A percentile compares a stretch with the other conserved stretches of the same genome.
These are phyloP conservation scores for Naganishia liquefaciens DNA, from an alignment of 1,284 basidiomycete species.

Conservation along the genomic window DNA sequence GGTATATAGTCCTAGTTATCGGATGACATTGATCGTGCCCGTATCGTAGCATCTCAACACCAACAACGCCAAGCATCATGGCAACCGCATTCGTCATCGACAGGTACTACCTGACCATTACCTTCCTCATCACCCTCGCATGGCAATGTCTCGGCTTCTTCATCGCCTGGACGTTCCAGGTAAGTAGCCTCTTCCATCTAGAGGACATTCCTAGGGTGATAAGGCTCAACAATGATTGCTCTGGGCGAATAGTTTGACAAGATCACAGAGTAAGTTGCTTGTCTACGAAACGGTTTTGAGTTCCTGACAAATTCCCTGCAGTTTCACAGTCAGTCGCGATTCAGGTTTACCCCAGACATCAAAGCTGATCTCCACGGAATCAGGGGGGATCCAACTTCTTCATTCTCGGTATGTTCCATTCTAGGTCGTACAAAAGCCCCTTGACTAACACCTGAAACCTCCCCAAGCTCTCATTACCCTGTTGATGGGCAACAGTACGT, in stretches of 20 bases:
- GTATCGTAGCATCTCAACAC: too few relatives aligned
- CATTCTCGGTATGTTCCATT: conserved; percentile 56
- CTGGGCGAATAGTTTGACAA: conserved; percentile 62
- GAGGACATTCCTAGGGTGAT: neutral
- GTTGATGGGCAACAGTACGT: conserved; percentile 45
- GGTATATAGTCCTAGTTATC: too few relatives aligned
- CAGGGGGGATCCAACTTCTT: conserved; percentile 67
- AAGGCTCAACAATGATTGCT: neutral
- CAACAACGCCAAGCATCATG: conserved; percentile 1
- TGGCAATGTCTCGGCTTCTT: conserved; percentile 69
- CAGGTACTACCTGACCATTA: conserved; percentile 66
- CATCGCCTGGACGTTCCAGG: conserved; percentile 66
- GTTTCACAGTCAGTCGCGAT: conserved; percentile 36
- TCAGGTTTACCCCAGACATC: too few relatives aligned
- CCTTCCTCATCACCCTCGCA: conserved; percentile 65
- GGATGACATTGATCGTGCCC: too few relatives aligned
- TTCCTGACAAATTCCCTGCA: conserved; percentile 35
- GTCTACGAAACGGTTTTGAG: conserved; percentile 60
- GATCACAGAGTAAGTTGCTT: conserved; percentile 59
- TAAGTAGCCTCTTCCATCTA: conserved; percentile 33
- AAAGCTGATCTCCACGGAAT: conserved; percentile 4
- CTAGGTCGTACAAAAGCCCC: neutral
- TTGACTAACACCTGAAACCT: neutral
- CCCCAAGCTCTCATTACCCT: conserved; percentile 50
- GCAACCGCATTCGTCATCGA: conserved; percentile 60